phyloP scores from a whole-genome alignment of 305 asterid genomes.

The Fraxinus velutina region DNA sequence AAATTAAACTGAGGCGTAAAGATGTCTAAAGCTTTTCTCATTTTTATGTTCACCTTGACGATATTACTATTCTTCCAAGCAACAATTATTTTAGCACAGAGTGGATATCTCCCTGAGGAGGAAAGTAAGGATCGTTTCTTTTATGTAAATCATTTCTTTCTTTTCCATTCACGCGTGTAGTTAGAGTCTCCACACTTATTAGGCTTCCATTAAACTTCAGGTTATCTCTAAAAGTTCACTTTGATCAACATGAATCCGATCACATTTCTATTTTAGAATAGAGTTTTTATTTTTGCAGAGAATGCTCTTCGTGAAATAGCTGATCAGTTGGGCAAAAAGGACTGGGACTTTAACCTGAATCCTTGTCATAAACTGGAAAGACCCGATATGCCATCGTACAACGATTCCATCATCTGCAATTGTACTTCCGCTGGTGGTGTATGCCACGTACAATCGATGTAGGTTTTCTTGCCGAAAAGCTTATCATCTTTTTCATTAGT shows the following conservation, averaged over 20 bases:
- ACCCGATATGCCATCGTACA: no score
- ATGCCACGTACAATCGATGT: no score
- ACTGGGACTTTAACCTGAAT: no score
- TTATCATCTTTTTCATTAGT: no score
- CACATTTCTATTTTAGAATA: neutral
- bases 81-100: constrained; percentile 25
- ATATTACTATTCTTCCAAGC: constrained; percentile 25
- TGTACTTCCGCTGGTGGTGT: no score
- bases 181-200: neutral
- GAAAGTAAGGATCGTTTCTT: constrained; percentile 32
- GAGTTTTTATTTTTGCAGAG: constrained; percentile 27
- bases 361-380: no score
- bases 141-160: neutral
- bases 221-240: no score
- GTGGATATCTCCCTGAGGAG: constrained; percentile 32
- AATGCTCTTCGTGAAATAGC: constrained; percentile 49
- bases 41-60: constrained; percentile 12
- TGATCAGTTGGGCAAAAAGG: constrained; percentile 27
- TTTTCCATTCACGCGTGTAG: neutral
- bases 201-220: neutral
- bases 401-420: no score
- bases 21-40: constrained; percentile 7
- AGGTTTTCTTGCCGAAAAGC: no score
- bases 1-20: neutral
- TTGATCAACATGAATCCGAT: no score